Evolutionary conservation across 78 protist species (phyloP).

Genomic region (Emiliania huxleyi): DNA sequence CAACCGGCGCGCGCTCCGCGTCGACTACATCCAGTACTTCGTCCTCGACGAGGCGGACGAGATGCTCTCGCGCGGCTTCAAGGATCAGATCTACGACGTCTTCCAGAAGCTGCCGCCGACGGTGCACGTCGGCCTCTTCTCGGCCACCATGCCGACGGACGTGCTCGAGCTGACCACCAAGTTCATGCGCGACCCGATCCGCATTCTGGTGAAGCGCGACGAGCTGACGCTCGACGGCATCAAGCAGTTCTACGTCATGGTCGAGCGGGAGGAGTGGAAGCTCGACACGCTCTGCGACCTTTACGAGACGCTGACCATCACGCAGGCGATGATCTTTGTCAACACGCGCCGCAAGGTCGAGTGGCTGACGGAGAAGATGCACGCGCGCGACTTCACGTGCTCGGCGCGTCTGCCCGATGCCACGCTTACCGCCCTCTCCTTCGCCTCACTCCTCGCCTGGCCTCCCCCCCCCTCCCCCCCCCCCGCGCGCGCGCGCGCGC

Average conservation of each 20-base stretch:
- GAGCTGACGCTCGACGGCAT: conserved; percentile 99
- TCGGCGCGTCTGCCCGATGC: no score
- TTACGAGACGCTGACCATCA: conserved; percentile 94
- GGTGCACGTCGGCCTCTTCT: conserved; percentile 94
- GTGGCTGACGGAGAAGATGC: conserved; percentile 87
- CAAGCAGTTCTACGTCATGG: conserved; percentile 95
- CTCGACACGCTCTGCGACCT: conserved; percentile 97
- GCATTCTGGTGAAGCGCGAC: conserved; percentile 75
- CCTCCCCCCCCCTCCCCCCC: no score
- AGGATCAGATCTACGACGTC: conserved; percentile 97
- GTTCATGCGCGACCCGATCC: conserved; percentile 97
- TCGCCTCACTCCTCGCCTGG: no score
- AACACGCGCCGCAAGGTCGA: conserved; percentile 96
- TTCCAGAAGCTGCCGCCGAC: conserved; percentile 86
- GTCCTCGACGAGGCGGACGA: conserved; percentile 99
- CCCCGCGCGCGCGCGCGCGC: no score
- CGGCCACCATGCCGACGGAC: conserved; percentile 97
- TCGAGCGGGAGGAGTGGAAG: conserved; percentile 95
- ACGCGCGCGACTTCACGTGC: conserved; percentile 84
- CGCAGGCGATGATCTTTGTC: conserved; percentile 96
- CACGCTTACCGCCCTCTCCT: no score
- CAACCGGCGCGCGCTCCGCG: conserved; percentile 80
- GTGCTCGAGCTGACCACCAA: conserved; percentile 92
- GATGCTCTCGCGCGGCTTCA: conserved; percentile 98
- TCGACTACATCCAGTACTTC: conserved; percentile 75